Base-by-base conservation (phyloP, 768 basidiomycete species). In the Leccinum variicolor region DNA sequence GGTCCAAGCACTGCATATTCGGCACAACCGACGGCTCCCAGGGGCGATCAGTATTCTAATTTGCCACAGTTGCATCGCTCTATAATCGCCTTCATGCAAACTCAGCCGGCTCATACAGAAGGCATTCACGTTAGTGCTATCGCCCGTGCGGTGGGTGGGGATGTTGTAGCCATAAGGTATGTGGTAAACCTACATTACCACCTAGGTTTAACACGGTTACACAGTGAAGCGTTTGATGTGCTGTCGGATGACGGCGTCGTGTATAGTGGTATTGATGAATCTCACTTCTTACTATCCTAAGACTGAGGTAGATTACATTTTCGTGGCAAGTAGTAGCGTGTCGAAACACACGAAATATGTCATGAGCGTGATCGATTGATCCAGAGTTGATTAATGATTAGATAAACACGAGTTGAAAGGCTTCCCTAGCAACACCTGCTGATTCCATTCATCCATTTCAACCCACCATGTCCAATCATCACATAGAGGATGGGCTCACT, bases 231-330 rank as follows among this genome's bases (percentile, higher is more conserved):
- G 6, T 74, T 95, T 62, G 90, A 94, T 62, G 71, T 74, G 52
- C 78, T 98, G 53, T 86, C 92, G 79, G 85, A 88, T 53, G 86
- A 90, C 1, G 94, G 94, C 0, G 74, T 82, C 61, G 79, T 95
- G 55, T 98, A 82, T 71, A 87, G 83, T 54, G 92, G 91, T 1
- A 81, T 86, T 41, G 88, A 94, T 65, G 92, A 94, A 60, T 87
- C 82, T n/a, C 90, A 92, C 64, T 89, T 85, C 71, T 75, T 79
- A 34, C 68, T 89, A 9, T 47, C 83, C 83, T 52, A 79, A 65
- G 69, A 19, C 5, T 57, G 33, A 50, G 57, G 26, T 10, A 29
- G 14, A 47, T 21, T 47, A n/a, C 46, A 11, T 43, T 43, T 43
- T 19, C 19, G 41, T 17, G 41, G 19, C 8, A 19, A 43, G 41